These are phyloP conservation scores for Cercophora samala DNA, from an alignment of 495 filamentous ascomycete genomes.

Conservation along the genomic window DNA sequence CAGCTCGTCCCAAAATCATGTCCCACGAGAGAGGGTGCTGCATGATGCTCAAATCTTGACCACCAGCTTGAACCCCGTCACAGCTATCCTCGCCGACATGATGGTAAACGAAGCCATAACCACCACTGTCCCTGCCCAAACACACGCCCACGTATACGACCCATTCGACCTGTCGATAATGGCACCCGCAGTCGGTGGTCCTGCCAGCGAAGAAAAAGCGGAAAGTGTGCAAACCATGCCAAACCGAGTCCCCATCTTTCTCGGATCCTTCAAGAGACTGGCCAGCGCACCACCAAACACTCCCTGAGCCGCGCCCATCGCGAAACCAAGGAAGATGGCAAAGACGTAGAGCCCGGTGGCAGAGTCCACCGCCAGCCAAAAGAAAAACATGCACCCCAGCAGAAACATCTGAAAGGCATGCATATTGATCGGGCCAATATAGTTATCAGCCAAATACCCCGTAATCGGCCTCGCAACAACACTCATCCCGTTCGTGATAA, in stretches of 20 bases:
- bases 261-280: slow-evolving; percentile 38
- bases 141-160: slow-evolving; percentile 38
- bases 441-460: slow-evolving; percentile 40
- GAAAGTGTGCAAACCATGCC: slow-evolving; percentile 45
- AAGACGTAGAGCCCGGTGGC: slow-evolving; percentile 42
- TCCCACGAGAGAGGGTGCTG: not conserved
- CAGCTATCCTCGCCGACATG: slow-evolving; percentile 17
- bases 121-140: slow-evolving; percentile 42
- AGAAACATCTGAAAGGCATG: slow-evolving; percentile 32
- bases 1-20: not conserved
- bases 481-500: slow-evolving; percentile 43
- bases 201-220: slow-evolving; percentile 42
- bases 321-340: slow-evolving; percentile 39
- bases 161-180: slow-evolving; percentile 41
- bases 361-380: slow-evolving; percentile 40
- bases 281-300: slow-evolving; percentile 39
- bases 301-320: slow-evolving; percentile 40
- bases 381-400: slow-evolving; percentile 35
- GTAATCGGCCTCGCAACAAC: slow-evolving; percentile 37
- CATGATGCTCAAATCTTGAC: slow-evolving; percentile 28
- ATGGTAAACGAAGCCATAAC: slow-evolving; percentile 28
- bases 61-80: slow-evolving; percentile 26
- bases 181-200: slow-evolving; percentile 43
- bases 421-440: slow-evolving; percentile 41
- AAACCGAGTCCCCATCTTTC: slow-evolving; percentile 44